Base-by-base conservation (phyloP, 2,329 filamentous ascomycete genomes). In the Chaetomium strumarium region DNA sequence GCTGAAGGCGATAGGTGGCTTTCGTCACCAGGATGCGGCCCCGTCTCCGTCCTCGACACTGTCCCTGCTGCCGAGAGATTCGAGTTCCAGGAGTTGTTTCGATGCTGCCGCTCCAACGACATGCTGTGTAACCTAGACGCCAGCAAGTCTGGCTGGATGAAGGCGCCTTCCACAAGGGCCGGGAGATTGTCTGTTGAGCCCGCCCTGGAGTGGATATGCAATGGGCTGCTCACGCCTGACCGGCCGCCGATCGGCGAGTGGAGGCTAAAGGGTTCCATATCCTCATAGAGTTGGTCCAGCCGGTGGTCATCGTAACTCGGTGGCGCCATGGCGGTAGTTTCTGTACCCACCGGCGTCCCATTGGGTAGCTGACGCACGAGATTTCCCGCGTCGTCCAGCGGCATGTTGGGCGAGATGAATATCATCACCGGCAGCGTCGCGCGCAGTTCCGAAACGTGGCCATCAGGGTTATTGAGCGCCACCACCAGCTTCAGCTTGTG, bases 401-500 rank as follows among this genome's bases (percentile, higher is more conserved):
- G 86, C 63, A 96, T 83, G 64, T 93, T 93, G 0, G 93, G 92
- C 5, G 93, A 99, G 60, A 97, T 96, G 71, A 96, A 96, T 37
- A 99, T 85, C 50, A 90, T 90, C 14, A 97, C 81, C 1, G 93
- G 91, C 31, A 97, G 81, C 39, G 90, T 93, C 43, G 92, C 92
- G 48, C 92, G 86, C 48, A 96, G 81, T 83, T 97, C 92, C 51
- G 91, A 96, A 51, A 91, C 79, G 66, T 97, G 93, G 0, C 91
- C 92, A 66, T 99, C 93, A 0, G 93, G 92, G 63, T 99, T 97
- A 69, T 90, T 86, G 37, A 99, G 79, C 43, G 92, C 89, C 55
- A 97, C 85, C 46, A 89, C 90, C 64, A 97, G 79, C 72, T 92
- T 92, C 60, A 97, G 79, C 72, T 95, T 95, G 70, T 99, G 93